Evolutionary conservation across 805 yeast species (phyloP), one percentile per base, ranked within the genome.

Genomic region (Schizosaccharomyces pombe): DNA sequence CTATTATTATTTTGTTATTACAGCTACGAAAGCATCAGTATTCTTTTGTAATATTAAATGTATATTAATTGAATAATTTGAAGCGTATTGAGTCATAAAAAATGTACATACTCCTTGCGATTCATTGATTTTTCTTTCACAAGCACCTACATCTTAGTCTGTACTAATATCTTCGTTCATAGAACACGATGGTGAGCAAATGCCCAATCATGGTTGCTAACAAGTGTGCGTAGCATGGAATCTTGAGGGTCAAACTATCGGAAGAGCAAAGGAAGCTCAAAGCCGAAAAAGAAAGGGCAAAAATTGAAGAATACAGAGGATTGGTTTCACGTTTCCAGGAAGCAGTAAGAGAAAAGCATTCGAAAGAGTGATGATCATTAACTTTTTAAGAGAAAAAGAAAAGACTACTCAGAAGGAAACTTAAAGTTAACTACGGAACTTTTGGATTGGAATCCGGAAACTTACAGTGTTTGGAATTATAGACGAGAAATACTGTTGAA

Each of bases 401-500:
- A 49, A 19, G 53, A 49, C 31, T 49, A 68, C 55, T 65, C 63
- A 22, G 60, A 62, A 0, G 70, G 67, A 1, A 63, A 76, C 0
- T 70, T 85, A 28, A 68, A 71, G 1, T 62, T 70, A 24, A 81
- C 93, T 0, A 72, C 82, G 0, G 67, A 68, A 19, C 60, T 87
- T 12, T 69, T 91, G 22, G 66, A 70, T 6, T 62, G 75, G 53
- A 86, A 87, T 61, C 95, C 96, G 0, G 97, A 91, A 63, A 75
- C 81, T 58, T 87, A 87, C 65, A 79, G 95, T 0, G 71, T 77
- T 0, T 91, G 97, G 97, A 91, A 91, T 63, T 82, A 73, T 62
- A 74, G 97, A 56, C 73, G 95, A 55, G 91, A 84, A 58, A 77
- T 82, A 2, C 67, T 86, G 19, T 43, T 58, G 0, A 63, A 64